Base-by-base conservation (phyloP, 1,284 basidiomycete species). In the Ustilago esculenta region DNA sequence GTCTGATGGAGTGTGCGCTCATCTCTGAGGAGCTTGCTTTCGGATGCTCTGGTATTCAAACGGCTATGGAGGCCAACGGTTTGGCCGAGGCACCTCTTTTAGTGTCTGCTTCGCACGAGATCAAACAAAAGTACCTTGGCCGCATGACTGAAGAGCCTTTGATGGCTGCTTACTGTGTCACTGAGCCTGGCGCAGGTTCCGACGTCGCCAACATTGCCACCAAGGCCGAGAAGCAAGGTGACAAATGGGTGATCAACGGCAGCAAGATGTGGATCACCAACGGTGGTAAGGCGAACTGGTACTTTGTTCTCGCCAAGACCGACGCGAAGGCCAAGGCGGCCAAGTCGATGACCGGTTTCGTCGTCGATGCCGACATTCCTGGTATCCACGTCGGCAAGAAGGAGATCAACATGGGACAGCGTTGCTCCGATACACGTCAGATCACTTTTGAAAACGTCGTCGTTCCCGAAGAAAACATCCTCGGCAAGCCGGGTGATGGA, bases 401-500 rank as follows among this genome's bases (percentile, higher is more conserved):
- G 81, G 84, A 86, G 72, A 84, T 87, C 72, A 87, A 87, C 80
- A 86, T 87, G 86, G 86, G 86, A 41, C 86, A 87, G 75, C 82
- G 86, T 8, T 85, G 85, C 66, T 85, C 85, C 1, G 86, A 87
- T 72, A 87, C 86, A 6, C 82, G 86, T 23, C 85, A 85, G 83
- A 84, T 87, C 57, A 86, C 84, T 3, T 86, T 87, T 64, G 84
- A 85, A 69, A 83, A 85, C 57, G 85, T 85, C n/a, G 82, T 82
- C 6, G 82, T 85, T 4, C 84, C 85, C 0, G 79, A 81, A 45
- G 84, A 85, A 73, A 86, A 86, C 67, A 74, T 86, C 7, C 79
- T 87, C 10, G 86, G 85, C 42, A 79, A 80, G 33, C 82, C 83
- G 0, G 86, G 86, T n/a, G 85, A 86, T 48, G 86, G 85, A 1